Evolutionary conservation across 371 early-diverging fungal species (phyloP), one percentile per base, ranked within the genome.

Genomic region (Rhizopus microsporus): DNA sequence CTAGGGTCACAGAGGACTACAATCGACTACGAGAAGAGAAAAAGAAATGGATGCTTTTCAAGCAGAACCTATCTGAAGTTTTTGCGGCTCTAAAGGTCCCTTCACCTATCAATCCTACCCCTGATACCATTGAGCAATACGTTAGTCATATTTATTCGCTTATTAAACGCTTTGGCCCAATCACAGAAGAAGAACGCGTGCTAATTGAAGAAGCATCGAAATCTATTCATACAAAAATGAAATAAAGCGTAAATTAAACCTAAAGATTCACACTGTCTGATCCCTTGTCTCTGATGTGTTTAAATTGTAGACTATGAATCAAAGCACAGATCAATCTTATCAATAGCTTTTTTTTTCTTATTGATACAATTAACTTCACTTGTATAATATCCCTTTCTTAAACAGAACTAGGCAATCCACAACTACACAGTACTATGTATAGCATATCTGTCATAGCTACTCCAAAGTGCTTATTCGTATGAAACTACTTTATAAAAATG

Each of bases 121-220:
- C 52, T 13, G 33, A 33, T 32, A 33, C 35, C 10, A 56, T 68
- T 35, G 68, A 68, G 31, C 17, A n/a, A 6, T 63, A 68, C 47
- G 54, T 68, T 17, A 16, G 3, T 42, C 49, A 68, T 7, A 34
- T 68, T 12, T 54, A 57, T 34, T n/a, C 17, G 12, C 23, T 63
- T 10, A 23, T 68, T 9, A 51, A 54, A 48, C 59, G 63, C 13
- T 53, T 52, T 16, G 60, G 63, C 7, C 60, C 60, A 12, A 40
- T 68, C 1, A 48, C 57, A 5, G 63, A 68, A 29, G 39, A 59
- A 32, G 68, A 68, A 16, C 39, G 54, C 2, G 39, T 34, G 6
- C 51, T 53, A 8, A 60, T 66, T 15, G 54, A 66, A 54, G 54
- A 57, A 38, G 16, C 6, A 9, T 46, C n/a, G 8, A 46, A 46